phyloP scores from a whole-genome alignment of 2,329 filamentous ascomycete genomes.

The Monosporascus cannonballus region DNA sequence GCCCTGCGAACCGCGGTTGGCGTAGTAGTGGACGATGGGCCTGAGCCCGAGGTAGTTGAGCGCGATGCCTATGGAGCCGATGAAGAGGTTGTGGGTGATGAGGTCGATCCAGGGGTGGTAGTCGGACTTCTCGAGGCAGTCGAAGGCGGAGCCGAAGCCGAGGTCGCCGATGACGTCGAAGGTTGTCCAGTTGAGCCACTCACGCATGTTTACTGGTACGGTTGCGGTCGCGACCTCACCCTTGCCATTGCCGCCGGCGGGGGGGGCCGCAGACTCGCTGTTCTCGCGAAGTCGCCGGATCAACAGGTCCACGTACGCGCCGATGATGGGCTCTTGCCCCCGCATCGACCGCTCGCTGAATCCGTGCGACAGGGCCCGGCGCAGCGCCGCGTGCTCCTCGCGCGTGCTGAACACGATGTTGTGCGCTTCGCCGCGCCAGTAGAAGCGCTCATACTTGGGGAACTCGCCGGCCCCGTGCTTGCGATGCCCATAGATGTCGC shows the following conservation, averaged over 20 bases:
- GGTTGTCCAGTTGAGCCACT: constrained; percentile 34
- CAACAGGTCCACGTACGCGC: constrained; percentile 30
- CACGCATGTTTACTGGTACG: constrained; percentile 23
- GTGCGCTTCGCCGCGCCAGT: constrained; percentile 17
- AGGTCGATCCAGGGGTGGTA: constrained; percentile 30
- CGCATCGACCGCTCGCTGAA: constrained; percentile 34
- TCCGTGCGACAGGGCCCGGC: constrained; percentile 31
- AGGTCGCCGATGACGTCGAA: constrained; percentile 42
- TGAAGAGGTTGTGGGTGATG: constrained; percentile 22
- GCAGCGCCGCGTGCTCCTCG: constrained; percentile 27
- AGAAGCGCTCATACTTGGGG: constrained; percentile 23
- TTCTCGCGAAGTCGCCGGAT: constrained; percentile 24
- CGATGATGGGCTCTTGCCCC: constrained; percentile 35
- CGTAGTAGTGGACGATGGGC: constrained; percentile 10
- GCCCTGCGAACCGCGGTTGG: constrained; percentile 4
- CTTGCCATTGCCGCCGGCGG: neutral
- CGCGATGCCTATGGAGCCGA: constrained; percentile 12
- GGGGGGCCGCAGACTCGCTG: constrained; percentile 6
- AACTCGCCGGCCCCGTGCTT: constrained; percentile 22
- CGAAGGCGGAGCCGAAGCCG: constrained; percentile 38
- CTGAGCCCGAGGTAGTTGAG: constrained; percentile 12
- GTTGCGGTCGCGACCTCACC: too few relatives aligned
- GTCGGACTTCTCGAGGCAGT: constrained; percentile 26
- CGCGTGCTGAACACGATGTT: constrained; percentile 26
- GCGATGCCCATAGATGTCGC: constrained; percentile 34